A percentile compares a stretch with the other conserved stretches of the same genome.
These are phyloP conservation scores for Fragaria nilgerrensis DNA, from an alignment of 306 rosid species.

Conservation along the genomic window DNA sequence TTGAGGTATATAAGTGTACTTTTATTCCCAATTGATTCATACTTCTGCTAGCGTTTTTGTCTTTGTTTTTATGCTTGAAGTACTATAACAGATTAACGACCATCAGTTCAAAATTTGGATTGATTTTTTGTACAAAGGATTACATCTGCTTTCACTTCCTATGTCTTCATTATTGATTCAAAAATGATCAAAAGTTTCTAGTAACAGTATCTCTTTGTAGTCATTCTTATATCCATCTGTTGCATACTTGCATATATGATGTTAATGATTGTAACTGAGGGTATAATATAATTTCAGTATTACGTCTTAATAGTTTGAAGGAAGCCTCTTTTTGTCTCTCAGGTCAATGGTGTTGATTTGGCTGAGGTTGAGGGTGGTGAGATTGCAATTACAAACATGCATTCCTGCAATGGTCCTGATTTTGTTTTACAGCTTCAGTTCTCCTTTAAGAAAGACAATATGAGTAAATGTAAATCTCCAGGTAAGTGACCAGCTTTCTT, in stretches of 20 bases:
- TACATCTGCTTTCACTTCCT: too few species aligned
- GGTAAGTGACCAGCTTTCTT: conserved; percentile 13
- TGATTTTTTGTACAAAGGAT: not conserved
- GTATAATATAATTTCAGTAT: not conserved
- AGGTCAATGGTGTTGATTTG: conserved; percentile 55
- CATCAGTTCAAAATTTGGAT: not conserved
- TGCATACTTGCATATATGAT: not conserved
- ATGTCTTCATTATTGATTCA: not conserved
- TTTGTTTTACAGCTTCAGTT: conserved; percentile 57
- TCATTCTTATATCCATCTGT: not conserved
- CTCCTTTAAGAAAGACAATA: conserved; percentile 6
- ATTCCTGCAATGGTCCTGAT: conserved; percentile 64
- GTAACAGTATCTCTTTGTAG: not conserved
- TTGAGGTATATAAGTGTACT: conserved; percentile 40
- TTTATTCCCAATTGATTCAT: not conserved
- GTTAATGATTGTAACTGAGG: not conserved
- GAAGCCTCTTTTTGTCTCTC: not conserved
- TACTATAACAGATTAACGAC: not conserved
- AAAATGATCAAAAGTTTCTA: not conserved
- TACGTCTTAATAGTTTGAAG: not conserved
- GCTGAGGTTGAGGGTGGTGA: conserved; percentile 67
- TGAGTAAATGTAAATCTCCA: conserved; percentile 18
- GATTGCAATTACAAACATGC: conserved; percentile 54
- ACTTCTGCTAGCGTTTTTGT: not conserved
- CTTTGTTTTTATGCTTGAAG: not conserved